Percentiles rank a stretch among this genome's conserved stretches.
These are phyloP conservation scores for Colletotrichum siamense DNA, from an alignment of 2,329 filamentous ascomycete species.

Conservation along the genomic window DNA sequence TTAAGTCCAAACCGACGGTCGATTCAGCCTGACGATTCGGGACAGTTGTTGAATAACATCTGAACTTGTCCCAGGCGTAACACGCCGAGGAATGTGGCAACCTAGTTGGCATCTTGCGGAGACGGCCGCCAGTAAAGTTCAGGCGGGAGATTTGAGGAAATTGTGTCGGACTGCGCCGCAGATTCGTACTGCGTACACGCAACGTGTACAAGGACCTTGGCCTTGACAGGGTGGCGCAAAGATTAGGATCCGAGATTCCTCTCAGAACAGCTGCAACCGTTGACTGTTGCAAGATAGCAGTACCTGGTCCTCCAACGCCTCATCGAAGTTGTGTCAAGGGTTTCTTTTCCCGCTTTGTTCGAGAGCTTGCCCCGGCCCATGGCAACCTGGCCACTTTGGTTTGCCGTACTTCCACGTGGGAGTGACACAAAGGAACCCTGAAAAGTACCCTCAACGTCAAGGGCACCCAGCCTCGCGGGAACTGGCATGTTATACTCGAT, in stretches of 20 bases:
- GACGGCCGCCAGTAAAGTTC: background rate
- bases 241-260: background rate
- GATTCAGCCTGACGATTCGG: background rate
- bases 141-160: background rate
- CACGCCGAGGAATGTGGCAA: background rate
- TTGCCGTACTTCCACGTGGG: background rate
- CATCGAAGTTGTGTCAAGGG: background rate
- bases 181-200: background rate
- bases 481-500: background rate
- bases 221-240: background rate
- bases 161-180: background rate
- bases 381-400: background rate
- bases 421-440: background rate
- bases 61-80: background rate
- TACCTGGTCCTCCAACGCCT: background rate
- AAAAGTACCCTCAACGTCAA: background rate
- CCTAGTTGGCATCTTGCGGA: background rate
- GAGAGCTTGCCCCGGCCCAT: background rate
- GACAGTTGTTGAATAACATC: background rate
- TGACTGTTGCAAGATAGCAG: background rate
- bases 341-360: background rate
- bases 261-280: background rate
- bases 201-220: background rate
- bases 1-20: background rate
- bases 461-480: background rate